Evolutionary conservation across 2,329 filamentous ascomycete genomes (phyloP).

Genomic region (Xenosphaeropsis pyriputrescens): DNA sequence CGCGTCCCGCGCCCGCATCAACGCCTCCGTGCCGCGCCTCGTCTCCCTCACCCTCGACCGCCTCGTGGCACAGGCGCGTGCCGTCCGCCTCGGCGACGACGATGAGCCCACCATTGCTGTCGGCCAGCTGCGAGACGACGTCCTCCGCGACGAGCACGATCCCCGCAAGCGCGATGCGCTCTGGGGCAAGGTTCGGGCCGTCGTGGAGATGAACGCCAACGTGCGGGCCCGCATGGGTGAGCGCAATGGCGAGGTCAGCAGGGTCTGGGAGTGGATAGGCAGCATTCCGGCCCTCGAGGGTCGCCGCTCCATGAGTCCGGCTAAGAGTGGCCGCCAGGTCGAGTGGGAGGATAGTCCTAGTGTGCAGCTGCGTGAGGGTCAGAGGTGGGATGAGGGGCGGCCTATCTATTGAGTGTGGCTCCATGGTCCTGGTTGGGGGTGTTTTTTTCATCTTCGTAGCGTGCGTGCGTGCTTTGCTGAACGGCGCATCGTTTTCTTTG

Average conservation of each 20-base stretch:
- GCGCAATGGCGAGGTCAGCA: slow-evolving; percentile 48
- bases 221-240: slow-evolving; percentile 63
- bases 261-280: slow-evolving; percentile 59
- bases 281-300: slow-evolving; percentile 20
- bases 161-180: slow-evolving; percentile 62
- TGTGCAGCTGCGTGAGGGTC: slow-evolving; percentile 9
- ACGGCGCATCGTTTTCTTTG: no score
- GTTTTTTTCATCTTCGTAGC: no score
- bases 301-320: no score
- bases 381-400: slow-evolving; percentile 15
- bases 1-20: slow-evolving; percentile 42
- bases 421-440: not conserved
- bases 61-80: slow-evolving; percentile 67
- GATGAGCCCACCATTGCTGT: slow-evolving; percentile 74
- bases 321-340: slow-evolving; percentile 23
- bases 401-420: slow-evolving; percentile 15
- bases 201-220: slow-evolving; percentile 91
- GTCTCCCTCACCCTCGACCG: slow-evolving; percentile 76
- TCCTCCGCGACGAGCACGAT: slow-evolving; percentile 69
- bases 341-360: slow-evolving; percentile 6
- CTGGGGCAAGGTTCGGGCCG: slow-evolving; percentile 68
- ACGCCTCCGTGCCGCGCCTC: slow-evolving; percentile 50
- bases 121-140: slow-evolving; percentile 81
- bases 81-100: slow-evolving; percentile 51
- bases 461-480: no score